Conservation (phyloP, 75 land plant genomes). For the Cunninghamia lanceolata region DNA sequence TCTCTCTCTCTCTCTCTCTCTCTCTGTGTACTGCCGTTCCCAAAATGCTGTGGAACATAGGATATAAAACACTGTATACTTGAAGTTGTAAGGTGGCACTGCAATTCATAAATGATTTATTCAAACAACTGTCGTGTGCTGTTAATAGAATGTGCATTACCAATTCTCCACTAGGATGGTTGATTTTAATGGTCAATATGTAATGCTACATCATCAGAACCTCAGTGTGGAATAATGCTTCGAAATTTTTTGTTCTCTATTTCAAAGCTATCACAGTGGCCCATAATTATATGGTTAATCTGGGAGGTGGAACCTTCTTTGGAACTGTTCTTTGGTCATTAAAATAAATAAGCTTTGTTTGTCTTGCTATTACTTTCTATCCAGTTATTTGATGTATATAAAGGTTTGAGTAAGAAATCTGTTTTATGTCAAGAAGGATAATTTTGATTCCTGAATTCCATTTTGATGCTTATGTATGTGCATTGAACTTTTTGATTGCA, state of each 20-base stretch:
- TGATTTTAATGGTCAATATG: conserved; percentile 3
- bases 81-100: neutral
- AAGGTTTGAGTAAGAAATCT: neutral
- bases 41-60: too few species aligned
- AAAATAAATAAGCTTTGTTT: neutral
- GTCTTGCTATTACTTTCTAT: neutral
- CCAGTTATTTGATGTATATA: neutral
- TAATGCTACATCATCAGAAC: neutral
- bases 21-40: too few species aligned
- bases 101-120: neutral
- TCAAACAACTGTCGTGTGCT: neutral
- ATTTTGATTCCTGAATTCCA: neutral
- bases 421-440: neutral
- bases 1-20: too few species aligned
- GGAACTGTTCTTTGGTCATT: neutral
- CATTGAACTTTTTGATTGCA: neutral
- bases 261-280: neutral
- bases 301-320: neutral
- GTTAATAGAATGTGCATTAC: neutral
- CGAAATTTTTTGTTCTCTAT: neutral
- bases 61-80: neutral
- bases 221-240: neutral
- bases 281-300: neutral
- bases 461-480: neutral
- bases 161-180: conserved; percentile 1